Evolutionary conservation across 805 yeast genomes (phyloP), one percentile per base, ranked within the genome.

Genomic region (Yarrowia deformans): DNA sequence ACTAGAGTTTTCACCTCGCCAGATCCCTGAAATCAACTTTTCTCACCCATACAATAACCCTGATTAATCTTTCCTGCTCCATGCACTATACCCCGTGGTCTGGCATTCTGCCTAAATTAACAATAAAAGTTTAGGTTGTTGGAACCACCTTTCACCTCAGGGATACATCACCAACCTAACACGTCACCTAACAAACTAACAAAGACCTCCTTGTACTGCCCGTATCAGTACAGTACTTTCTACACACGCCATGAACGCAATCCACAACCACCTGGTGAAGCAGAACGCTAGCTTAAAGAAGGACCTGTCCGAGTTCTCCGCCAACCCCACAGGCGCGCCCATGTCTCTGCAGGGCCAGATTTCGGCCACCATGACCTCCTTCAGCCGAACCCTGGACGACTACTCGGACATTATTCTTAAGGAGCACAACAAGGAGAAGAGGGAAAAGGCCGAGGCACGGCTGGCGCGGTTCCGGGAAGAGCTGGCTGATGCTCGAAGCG

Each of bases 251-350:
- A 63, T 63, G 98, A 93, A 93, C 79, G 88, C 97, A 35, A 82
- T 93, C 67, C 92, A 89, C 80, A 94, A 91, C 79, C 97, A 91
- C 78, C 97, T 97, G 9, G 83, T 90, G 68, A 92, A 91, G 78
- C 97, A 93, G 78, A 86, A 92, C 39, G 91, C 87, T 74, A 83
- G 88, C 35, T 80, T 94, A 67, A 85, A 87, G 70, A 85, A 85
- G 71, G 97, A 93, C 73, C 79, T 94, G 61, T 82, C 84, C 19
- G 79, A 81, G 67, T 88, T 94, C 72, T 75, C 79, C 2, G 80
- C 83, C 56, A 86, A 89, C 71, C 83, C 91, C 10, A 83, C 86
- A 16, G 83, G 88, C 3, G 85, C 96, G 0, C 95, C 96, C 23
- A 80, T 90, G 69, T 87, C 97, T 1, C 76, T 90, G 13, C 93